Evolutionary conservation across 2,329 filamentous ascomycete species (phyloP).

Genomic region (Aulographum hederae): DNA sequence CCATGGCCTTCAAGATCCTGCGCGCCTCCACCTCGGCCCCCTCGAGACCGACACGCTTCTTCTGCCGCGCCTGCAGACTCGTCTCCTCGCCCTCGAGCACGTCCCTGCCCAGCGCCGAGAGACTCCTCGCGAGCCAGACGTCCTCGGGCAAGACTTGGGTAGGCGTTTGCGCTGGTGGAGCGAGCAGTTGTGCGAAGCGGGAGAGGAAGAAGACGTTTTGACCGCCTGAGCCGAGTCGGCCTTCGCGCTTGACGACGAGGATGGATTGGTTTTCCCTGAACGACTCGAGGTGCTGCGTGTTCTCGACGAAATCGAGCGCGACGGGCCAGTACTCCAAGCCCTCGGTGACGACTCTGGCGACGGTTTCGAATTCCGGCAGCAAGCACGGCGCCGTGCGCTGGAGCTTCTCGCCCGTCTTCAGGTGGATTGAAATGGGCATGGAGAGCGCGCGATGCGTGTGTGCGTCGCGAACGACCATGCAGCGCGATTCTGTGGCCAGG

Average conservation of each 20-base stretch:
- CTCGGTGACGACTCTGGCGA: conserved; percentile 42
- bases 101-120: background rate
- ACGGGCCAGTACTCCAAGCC: conserved; percentile 65
- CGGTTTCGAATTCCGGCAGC: conserved; percentile 44
- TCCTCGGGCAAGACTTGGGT: conserved; percentile 50
- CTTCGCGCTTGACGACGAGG: conserved; percentile 55
- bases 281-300: conserved; percentile 40
- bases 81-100: background rate
- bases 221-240: conserved; percentile 10
- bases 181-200: conserved; percentile 52
- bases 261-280: conserved; percentile 57
- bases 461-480: conserved; percentile 72
- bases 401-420: conserved; percentile 24
- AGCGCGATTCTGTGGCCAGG: conserved; percentile 74
- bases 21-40: conserved; percentile 51
- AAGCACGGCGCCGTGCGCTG: conserved; percentile 35
- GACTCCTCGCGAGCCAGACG: conserved; percentile 38
- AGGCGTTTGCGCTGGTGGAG: conserved; percentile 17
- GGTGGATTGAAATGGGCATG: conserved; percentile 48
- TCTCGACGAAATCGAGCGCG: conserved; percentile 51
- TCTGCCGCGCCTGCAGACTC: conserved; percentile 6
- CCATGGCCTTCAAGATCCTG: conserved; percentile 30
- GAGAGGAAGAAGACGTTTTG: conserved; percentile 50
- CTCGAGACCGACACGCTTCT: conserved; percentile 30
- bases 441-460: conserved; percentile 65